Percentiles rank a stretch among this genome's conserved stretches.
phyloP scores from a whole-genome alignment of 2,329 filamentous ascomycete species.

The Penicillium nordicum region DNA sequence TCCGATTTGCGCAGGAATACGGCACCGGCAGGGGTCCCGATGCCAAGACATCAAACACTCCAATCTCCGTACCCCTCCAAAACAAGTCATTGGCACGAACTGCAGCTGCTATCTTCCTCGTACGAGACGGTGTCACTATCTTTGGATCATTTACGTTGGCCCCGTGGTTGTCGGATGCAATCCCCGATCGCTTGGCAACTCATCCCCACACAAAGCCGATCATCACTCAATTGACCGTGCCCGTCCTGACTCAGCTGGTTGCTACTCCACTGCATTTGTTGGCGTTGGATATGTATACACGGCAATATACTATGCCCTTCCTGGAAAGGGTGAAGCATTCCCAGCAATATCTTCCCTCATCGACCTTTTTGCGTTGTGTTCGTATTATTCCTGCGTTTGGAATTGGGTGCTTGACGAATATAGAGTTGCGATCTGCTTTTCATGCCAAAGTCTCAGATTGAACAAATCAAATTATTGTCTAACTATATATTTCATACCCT shows the following conservation, averaged over 20 bases:
- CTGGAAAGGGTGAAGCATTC: constrained; percentile 60
- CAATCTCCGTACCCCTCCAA: constrained; percentile 3
- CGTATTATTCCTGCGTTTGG: constrained; percentile 84
- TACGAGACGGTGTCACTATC: constrained; percentile 79
- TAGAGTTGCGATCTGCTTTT: constrained; percentile 29
- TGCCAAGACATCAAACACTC: constrained; percentile 59
- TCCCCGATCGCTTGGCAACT: constrained; percentile 22
- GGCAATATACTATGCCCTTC: constrained; percentile 35
- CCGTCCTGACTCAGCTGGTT: constrained; percentile 70
- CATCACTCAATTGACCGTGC: constrained; percentile 68
- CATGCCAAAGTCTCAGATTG: constrained; percentile 13
- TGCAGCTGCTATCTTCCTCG: constrained; percentile 60
- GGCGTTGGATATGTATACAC: constrained; percentile 80
- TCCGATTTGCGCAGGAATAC: constrained; percentile 62
- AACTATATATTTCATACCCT: neutral
- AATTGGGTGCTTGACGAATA: constrained; percentile 78
- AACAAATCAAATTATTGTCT: neutral
- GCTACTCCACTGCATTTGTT: constrained; percentile 80
- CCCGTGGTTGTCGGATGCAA: constrained; percentile 17
- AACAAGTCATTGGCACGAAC: constrained; percentile 13
- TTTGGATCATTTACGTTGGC: constrained; percentile 50
- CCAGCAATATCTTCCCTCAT: constrained; percentile 66
- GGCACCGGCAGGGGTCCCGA: constrained; percentile 51
- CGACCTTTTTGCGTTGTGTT: constrained; percentile 66
- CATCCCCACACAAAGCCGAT: constrained; percentile 24